Evolutionary conservation across 306 rosid species (phyloP), one percentile per base, ranked within the genome.

Genomic region (Vigna reflexopilosa): DNA sequence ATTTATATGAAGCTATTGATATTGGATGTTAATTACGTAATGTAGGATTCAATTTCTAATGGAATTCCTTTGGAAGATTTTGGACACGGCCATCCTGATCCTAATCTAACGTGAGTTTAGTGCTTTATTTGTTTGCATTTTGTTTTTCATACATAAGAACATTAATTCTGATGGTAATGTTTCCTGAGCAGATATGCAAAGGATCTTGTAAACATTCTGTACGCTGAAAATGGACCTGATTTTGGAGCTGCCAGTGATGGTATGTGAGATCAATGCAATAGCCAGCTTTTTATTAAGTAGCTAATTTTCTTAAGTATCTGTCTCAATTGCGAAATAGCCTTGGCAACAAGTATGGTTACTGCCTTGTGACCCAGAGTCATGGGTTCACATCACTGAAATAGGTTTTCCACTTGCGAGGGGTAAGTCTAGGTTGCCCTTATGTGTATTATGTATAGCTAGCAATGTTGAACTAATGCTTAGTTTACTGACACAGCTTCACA

Each of bases 191-290:
- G 99, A 79, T 96, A 96, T 58, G 99, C 99, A 0, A 90, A 96
- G 90, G 99, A 96, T 76, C 89, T 96, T 77, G 98, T 93, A 75
- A 51, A 85, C 83, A 85, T 91, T 85, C 14, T 96, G 90, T 93
- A 86, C 65, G 79, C 86, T 70, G 88, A 88, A 80, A 87, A 91
- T 63, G 99, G 96, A 83, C 96, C 97, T 71, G 99, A 93, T 90
- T 90, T 96, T 28, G 99, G 98, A 66, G 98, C 98, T 44, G 98
- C 98, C 67, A 96, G 99, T 85, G 99, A 96, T 89, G 99, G 99
- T 96, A 90, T 80, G 82, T 61, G 65, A 55, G 81, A 72, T 58
- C 55, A 72, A 44, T 55, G 52, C 42, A 24, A 47, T 32, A 36
- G 51, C 48, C 47, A 51, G 30, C n/a, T 62, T 71, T 47, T 55